These are phyloP conservation scores for Aureococcus anophagefferens DNA, from an alignment of 108 stramenopile species.

Conservation along the genomic window DNA sequence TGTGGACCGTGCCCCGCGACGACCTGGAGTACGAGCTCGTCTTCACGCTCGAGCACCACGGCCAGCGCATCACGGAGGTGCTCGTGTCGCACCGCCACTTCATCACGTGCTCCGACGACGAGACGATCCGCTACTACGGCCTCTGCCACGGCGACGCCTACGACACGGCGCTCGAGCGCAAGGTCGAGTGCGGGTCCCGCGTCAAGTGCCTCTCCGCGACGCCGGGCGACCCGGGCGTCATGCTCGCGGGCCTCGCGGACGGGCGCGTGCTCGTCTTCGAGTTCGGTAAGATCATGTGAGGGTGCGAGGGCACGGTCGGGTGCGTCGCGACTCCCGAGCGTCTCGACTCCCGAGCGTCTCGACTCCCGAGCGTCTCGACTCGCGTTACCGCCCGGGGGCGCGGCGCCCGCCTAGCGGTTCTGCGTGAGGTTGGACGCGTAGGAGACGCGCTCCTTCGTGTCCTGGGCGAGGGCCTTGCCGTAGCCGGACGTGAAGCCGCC, in stretches of 20 bases:
- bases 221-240: too few species aligned
- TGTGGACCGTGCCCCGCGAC: neutral
- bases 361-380: too few species aligned
- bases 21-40: neutral
- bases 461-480: conserved; percentile 93
- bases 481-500: conserved; percentile 73
- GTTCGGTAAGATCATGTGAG: too few species aligned
- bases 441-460: conserved; percentile 87
- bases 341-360: too few species aligned
- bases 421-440: conserved; percentile 86
- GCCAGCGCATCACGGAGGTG: neutral
- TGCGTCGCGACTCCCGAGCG: too few species aligned
- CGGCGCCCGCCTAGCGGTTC: neutral
- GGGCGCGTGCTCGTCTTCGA: too few species aligned
- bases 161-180: neutral
- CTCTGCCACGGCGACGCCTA: neutral
- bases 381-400: too few species aligned
- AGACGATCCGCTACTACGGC: neutral
- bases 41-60: neutral
- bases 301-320: too few species aligned
- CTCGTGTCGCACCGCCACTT: neutral
- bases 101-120: neutral
- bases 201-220: too few species aligned
- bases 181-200: too few species aligned
- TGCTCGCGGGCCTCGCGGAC: too few species aligned